Conservation (phyloP, 352 stramenopile genomes). For the Phytophthora crassamura region DNA sequence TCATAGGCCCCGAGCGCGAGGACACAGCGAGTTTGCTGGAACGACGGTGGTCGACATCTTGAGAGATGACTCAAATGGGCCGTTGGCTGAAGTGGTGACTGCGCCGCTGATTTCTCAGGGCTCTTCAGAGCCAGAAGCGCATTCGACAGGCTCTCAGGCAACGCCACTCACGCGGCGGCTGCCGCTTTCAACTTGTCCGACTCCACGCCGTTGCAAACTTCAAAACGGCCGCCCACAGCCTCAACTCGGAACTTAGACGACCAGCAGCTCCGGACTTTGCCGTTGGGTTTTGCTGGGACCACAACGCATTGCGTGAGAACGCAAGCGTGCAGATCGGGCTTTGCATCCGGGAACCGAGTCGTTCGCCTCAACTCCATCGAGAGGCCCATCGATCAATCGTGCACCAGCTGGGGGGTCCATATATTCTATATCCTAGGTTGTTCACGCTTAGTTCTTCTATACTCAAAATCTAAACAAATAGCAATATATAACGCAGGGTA, state of each 20-base stretch:
- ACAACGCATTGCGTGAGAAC: no score
- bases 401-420: background rate
- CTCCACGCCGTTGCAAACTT: constrained; percentile 17
- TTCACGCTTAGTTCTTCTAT: background rate
- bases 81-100: no score
- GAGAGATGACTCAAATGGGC: no score
- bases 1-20: no score
- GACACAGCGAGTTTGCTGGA: no score
- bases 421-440: background rate
- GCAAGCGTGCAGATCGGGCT: constrained; percentile 2
- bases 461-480: background rate
- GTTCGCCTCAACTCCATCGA: constrained; percentile 20
- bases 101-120: no score
- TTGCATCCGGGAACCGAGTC: background rate
- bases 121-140: background rate
- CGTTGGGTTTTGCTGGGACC: no score
- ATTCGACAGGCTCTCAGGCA: background rate
- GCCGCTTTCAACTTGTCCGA: constrained; percentile 13
- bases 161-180: constrained; percentile 3
- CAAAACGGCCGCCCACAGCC: constrained; percentile 19
- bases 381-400: constrained; percentile 32
- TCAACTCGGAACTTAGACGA: constrained; percentile 21
- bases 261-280: constrained; percentile 2
- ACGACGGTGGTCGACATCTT: no score
- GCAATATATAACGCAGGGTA: background rate